phyloP scores from a whole-genome alignment of 106 monocot species.

The Dactylorhiza incarnata region DNA sequence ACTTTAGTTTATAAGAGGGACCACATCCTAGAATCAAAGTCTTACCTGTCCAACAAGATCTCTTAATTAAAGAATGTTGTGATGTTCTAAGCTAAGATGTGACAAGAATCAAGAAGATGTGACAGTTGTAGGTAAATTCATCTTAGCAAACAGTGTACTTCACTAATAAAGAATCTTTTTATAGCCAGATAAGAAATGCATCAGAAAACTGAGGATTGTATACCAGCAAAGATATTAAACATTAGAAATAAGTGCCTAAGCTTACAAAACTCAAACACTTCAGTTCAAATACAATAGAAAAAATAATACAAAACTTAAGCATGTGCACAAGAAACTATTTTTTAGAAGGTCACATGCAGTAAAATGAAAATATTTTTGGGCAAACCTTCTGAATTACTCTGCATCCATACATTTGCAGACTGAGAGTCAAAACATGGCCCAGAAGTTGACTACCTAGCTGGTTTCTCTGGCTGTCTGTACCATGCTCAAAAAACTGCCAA shows the following conservation, averaged over 20 bases:
- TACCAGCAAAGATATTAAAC: not conserved
- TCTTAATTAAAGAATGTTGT: not conserved
- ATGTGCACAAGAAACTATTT: not conserved
- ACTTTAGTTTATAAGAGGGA: not conserved
- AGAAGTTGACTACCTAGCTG: slow-evolving; percentile 58
- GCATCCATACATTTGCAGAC: slow-evolving; percentile 95
- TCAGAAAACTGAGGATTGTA: not conserved
- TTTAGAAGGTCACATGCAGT: not conserved
- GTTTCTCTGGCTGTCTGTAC: slow-evolving; percentile 64
- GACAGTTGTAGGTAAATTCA: not conserved
- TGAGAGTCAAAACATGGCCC: slow-evolving; percentile 70
- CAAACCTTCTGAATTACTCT: slow-evolving; percentile 93
- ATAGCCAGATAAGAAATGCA: not conserved
- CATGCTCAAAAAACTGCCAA: slow-evolving; percentile 88
- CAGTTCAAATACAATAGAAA: not conserved
- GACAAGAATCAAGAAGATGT: not conserved
- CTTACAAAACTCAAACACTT: not conserved
- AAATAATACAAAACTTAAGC: not conserved
- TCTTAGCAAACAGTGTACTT: not conserved
- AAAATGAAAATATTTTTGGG: not conserved
- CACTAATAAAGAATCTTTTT: not conserved
- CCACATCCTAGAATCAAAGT: no score
- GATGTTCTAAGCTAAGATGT: not conserved
- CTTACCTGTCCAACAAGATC: not conserved
- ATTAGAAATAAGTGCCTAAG: not conserved